A percentile compares a stretch with the other conserved stretches of the same genome.
These are phyloP conservation scores for Globisporangium orthogonon DNA, from an alignment of 352 stramenopile species.

Conservation along the genomic window DNA sequence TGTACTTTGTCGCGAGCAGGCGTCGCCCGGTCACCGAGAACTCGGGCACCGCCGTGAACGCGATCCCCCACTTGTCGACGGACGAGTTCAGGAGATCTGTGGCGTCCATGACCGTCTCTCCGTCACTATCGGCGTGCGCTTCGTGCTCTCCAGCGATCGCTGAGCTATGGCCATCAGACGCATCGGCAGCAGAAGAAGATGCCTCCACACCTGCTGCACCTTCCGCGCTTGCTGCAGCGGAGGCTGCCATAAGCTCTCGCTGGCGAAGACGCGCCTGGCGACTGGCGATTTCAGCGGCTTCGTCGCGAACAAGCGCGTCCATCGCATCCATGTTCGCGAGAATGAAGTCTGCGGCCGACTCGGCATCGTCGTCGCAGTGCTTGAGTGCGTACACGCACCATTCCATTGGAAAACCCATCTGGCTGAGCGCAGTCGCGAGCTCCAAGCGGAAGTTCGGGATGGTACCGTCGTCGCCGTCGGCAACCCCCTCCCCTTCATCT, in stretches of 20 bases:
- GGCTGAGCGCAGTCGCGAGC: constrained; percentile 63
- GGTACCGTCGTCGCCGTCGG: constrained; percentile 31
- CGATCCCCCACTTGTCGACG: constrained; percentile 80
- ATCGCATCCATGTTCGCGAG: constrained; percentile 82
- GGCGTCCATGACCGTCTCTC: neutral
- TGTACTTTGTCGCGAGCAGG: constrained; percentile 70
- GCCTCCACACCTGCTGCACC: neutral
- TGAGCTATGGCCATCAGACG: no score
- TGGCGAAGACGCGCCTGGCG: constrained; percentile 47
- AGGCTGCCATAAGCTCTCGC: constrained; percentile 13
- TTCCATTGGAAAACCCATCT: constrained; percentile 87
- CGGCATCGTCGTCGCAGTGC: constrained; percentile 79
- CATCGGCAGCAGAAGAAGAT: neutral
- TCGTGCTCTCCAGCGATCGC: constrained; percentile 10
- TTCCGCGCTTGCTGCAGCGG: neutral
- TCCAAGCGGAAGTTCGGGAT: constrained; percentile 86
- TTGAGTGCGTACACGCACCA: constrained; percentile 81
- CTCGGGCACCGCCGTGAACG: constrained; percentile 80
- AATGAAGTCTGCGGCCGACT: constrained; percentile 80
- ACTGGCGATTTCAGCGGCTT: constrained; percentile 53
- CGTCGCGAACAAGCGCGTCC: constrained; percentile 68
- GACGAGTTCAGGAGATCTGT: constrained; percentile 10
- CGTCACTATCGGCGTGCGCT: constrained; percentile 1
- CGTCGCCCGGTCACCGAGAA: constrained; percentile 75
- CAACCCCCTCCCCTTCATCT: constrained; percentile 59